Conservation (phyloP, 1,139 yeast genomes). For the Taiozyma sp. region DNA sequence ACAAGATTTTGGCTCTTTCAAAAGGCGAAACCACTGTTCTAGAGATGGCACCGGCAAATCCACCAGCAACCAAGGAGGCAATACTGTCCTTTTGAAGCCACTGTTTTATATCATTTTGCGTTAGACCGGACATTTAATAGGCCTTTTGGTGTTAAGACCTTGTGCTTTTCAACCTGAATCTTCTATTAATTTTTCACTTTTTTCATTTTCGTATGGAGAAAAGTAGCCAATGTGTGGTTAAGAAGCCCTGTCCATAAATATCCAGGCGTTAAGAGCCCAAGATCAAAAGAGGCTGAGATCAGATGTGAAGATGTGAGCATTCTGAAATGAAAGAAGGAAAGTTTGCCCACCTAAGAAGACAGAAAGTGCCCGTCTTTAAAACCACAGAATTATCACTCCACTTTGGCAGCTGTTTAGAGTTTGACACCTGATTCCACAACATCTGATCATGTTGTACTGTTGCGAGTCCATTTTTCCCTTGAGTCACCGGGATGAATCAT, state of each 20-base stretch:
- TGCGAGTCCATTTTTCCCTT: not conserved
- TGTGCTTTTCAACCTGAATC: not conserved
- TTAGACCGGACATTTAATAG: not conserved
- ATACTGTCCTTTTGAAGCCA: conserved; percentile 42
- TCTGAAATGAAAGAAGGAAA: not conserved
- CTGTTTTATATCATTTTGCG: conserved; percentile 1
- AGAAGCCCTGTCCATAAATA: not conserved
- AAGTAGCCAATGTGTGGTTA: not conserved
- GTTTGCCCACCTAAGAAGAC: not conserved
- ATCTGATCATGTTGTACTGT: too few species aligned
- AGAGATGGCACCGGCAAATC: conserved; percentile 88
- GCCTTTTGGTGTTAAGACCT: not conserved
- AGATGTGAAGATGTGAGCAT: not conserved
- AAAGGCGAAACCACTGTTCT: conserved; percentile 93
- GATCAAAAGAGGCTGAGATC: not conserved
- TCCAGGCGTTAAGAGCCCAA: not conserved
- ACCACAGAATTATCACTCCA: not conserved
- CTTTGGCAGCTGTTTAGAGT: not conserved
- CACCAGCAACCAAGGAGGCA: conserved; percentile 69
- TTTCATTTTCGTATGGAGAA: not conserved
- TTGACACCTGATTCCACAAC: not conserved
- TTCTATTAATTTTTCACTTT: not conserved
- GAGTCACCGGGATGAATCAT: not conserved
- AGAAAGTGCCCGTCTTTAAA: not conserved
- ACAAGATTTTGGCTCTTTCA: conserved; percentile 86